Base-by-base conservation (phyloP, 2,329 filamentous ascomycete species). In the Diplodia seriata region DNA sequence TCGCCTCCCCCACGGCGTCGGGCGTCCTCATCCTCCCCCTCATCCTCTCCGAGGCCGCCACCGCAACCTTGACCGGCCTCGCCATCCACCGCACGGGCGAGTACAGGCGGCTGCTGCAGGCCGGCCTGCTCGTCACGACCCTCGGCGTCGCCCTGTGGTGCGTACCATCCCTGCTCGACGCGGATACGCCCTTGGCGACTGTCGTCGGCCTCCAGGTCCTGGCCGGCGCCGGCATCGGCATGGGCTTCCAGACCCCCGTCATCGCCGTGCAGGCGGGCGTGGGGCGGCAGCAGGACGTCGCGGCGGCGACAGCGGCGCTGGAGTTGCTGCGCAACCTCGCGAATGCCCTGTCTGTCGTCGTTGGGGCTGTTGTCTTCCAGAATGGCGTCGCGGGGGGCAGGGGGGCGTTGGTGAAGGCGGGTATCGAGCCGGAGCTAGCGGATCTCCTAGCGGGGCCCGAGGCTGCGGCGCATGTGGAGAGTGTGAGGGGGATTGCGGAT, bases 21-120 rank as follows among this genome's bases (percentile, higher is more conserved):
- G 84, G 83, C 72, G 72, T 90, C 0, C 72, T 79, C 18, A 82
- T 91, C 2, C 81, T 92, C 0, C 90, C 90, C 0, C 85, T 89
- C 54, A 81, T 91, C 2, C 81, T 92, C 0, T 89, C 90, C 0
- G 85, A 89, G 50, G 87, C 77, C 20, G 70, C 81, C 3, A 75
- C 76, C 0, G 81, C 83, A 68, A 82, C 85, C 1, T 69, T 81
- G 8, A 75, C 79, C 1, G 86, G 86, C 2, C 63, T 86, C 20
- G 75, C 81, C 68, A 83, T 84, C 36, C 79, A 81, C 66, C 81
- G 81, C 56, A 81, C 77, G 1, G 81, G 82, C 20, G 75, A 74
- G 36, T 84, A 82, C 71, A 72, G 80, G 1, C 73, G 75, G 43
- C 72, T 77, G 8, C 78, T 80, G 61, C 79, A 76, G 75, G 54